A percentile compares a stretch with the other conserved stretches of the same genome.
Conservation (phyloP, 2,329 filamentous ascomycete species). For the Bipolaris zeicola region DNA sequence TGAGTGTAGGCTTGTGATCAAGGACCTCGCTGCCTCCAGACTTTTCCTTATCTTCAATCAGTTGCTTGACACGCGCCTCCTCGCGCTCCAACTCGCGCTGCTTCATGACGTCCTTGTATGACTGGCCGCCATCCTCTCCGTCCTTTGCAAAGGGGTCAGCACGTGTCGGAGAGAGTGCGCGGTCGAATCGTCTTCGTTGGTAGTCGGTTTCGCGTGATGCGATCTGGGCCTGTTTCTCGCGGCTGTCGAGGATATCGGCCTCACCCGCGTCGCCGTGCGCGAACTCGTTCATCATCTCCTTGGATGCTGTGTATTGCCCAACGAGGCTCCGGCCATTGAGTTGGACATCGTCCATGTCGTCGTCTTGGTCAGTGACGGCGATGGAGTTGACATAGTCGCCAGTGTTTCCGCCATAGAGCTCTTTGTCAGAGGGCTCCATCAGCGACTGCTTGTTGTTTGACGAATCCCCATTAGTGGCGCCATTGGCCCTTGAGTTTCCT, state of each 20-base stretch:
- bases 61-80: slow-evolving; percentile 81
- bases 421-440: slow-evolving; percentile 85
- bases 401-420: slow-evolving; percentile 77
- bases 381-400: slow-evolving; percentile 89
- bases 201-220: slow-evolving; percentile 95
- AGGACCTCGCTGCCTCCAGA: slow-evolving; percentile 64
- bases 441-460: slow-evolving; percentile 91
- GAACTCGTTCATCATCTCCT: slow-evolving; percentile 92
- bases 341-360: slow-evolving; percentile 75
- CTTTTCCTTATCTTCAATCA: slow-evolving; percentile 77
- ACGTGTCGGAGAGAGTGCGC: slow-evolving; percentile 78
- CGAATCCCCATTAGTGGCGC: slow-evolving; percentile 76
- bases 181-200: slow-evolving; percentile 92
- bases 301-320: slow-evolving; percentile 94
- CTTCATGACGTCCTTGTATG: slow-evolving; percentile 90
- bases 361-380: slow-evolving; percentile 76
- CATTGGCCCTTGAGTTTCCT: slow-evolving; percentile 76
- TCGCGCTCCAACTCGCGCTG: slow-evolving; percentile 89
- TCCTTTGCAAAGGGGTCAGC: slow-evolving; percentile 85
- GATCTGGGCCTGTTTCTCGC: slow-evolving; percentile 90
- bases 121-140: slow-evolving; percentile 73
- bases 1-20: slow-evolving; percentile 75
- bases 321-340: slow-evolving; percentile 74
- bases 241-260: slow-evolving; percentile 83
- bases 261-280: slow-evolving; percentile 88